These are phyloP conservation scores for Leishmania gerbilli DNA, from an alignment of 208 protist genomes.

Conservation along the genomic window DNA sequence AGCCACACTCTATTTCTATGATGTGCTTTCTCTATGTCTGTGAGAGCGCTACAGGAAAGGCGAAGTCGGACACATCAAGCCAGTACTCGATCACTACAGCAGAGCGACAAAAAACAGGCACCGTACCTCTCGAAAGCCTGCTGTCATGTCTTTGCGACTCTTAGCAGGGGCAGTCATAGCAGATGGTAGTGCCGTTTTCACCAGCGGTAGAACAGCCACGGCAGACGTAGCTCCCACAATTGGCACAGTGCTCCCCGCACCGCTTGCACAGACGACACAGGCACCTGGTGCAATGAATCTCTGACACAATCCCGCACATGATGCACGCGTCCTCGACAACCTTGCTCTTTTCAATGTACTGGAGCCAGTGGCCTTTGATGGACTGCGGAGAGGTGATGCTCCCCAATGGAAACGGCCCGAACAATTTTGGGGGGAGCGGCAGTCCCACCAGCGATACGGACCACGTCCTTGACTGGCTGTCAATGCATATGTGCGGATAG, in stretches of 20 bases:
- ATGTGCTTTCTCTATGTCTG: not conserved
- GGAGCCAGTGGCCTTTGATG: constrained; percentile 21
- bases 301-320: constrained; percentile 16
- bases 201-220: constrained; percentile 59
- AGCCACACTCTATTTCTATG: not conserved
- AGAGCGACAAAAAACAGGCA: not conserved
- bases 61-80: not conserved
- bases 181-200: constrained; percentile 68
- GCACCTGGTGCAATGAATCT: constrained; percentile 26
- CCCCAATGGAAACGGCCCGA: constrained; percentile 36
- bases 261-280: constrained; percentile 33
- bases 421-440: constrained; percentile 19
- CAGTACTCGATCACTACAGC: not conserved
- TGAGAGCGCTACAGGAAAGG: not conserved
- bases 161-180: constrained; percentile 82
- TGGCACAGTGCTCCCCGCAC: constrained; percentile 34
- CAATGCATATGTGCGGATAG: constrained; percentile 30
- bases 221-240: constrained; percentile 37
- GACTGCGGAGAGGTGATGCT: constrained; percentile 25
- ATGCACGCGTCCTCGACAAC: constrained; percentile 20
- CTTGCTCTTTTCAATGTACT: constrained; percentile 23
- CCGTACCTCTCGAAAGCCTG: not conserved
- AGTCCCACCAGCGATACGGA: constrained; percentile 20
- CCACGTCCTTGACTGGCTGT: constrained; percentile 31
- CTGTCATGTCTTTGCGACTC: not conserved